Conservation (phyloP, 495 filamentous ascomycete genomes). For the Pyrenula massariospora region DNA sequence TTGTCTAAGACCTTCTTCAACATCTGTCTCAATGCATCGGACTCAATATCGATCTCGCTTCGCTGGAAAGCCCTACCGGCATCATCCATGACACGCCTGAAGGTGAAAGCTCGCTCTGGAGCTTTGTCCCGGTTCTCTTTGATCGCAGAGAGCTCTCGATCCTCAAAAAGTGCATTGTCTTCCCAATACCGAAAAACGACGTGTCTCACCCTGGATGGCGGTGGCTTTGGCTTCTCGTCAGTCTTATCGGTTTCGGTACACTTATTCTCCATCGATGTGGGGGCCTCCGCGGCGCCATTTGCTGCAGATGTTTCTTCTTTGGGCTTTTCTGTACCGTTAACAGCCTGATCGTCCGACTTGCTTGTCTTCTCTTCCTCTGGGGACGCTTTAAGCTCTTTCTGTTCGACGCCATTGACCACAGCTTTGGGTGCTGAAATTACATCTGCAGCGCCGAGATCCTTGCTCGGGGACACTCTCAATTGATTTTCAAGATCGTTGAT, state of each 20-base stretch:
- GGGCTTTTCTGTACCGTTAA: background rate
- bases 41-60: background rate
- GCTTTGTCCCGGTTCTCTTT: background rate
- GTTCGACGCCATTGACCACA: background rate
- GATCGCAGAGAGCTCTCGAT: background rate
- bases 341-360: background rate
- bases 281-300: background rate
- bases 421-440: background rate
- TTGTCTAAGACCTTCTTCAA: background rate
- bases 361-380: background rate
- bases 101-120: background rate
- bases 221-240: background rate
- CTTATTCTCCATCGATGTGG: background rate
- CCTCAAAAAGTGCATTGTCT: background rate
- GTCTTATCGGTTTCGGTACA: background rate
- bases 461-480: background rate
- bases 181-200: background rate
- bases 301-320: background rate
- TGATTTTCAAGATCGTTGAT: background rate
- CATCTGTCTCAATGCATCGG: background rate
- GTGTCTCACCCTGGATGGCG: background rate
- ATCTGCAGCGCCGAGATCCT: background rate
- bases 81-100: background rate
- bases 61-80: background rate
- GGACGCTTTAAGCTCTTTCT: background rate